phyloP scores from a whole-genome alignment of 2,329 filamentous ascomycete genomes.

The Daldinia sp. region DNA sequence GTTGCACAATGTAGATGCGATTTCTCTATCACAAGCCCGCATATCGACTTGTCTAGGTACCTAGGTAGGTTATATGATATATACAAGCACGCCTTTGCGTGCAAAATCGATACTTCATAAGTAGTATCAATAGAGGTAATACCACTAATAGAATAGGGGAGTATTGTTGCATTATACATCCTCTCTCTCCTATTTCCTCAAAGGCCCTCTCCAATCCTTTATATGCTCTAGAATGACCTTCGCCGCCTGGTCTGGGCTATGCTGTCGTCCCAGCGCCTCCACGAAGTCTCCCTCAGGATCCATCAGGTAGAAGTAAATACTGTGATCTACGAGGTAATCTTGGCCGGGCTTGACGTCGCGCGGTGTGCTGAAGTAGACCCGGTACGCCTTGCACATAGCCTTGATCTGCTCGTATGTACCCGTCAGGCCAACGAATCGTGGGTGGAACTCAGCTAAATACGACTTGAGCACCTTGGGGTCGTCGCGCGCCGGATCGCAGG shows the following conservation, averaged over 20 bases:
- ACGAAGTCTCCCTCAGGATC: conserved; percentile 98
- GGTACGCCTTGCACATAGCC: conserved; percentile 91
- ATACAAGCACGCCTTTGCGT: background rate
- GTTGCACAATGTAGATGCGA: background rate
- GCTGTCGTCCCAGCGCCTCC: conserved; percentile 93
- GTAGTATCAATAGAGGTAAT: conserved; percentile 5
- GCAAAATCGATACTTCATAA: background rate
- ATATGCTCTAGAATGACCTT: conserved; percentile 87
- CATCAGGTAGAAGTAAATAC: conserved; percentile 99
- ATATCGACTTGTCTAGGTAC: too few relatives aligned
- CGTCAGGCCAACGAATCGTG: conserved; percentile 84
- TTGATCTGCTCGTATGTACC: conserved; percentile 95
- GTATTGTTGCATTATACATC: background rate
- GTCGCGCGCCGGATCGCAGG: conserved; percentile 93
- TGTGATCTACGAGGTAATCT: conserved; percentile 98
- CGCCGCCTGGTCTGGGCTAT: conserved; percentile 86
- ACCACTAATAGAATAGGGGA: conserved; percentile 33
- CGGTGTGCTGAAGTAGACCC: conserved; percentile 97
- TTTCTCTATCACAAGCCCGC: background rate
- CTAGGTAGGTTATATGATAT: background rate
- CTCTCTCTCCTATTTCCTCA: conserved; percentile 18
- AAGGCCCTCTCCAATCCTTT: conserved; percentile 60
- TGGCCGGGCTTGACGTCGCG: conserved; percentile 87
- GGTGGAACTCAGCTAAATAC: conserved; percentile 92
- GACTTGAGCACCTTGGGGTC: conserved; percentile 82